Evolutionary conservation across 768 basidiomycete genomes (phyloP).

Genomic region (Boletellus ananas): DNA sequence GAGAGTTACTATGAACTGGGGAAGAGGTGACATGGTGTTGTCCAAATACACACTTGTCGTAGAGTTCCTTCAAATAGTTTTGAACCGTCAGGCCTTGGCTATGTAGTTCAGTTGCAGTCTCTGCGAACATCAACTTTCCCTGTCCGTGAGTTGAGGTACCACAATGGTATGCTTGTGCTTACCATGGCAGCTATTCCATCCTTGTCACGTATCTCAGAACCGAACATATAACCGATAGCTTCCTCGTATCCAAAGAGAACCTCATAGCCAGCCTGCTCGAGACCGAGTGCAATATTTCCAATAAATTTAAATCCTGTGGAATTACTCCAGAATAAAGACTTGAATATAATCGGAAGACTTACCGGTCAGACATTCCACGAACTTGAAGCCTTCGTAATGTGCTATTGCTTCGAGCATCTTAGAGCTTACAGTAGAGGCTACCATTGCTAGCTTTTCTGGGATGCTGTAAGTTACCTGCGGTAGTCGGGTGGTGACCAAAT

Average conservation of each 20-base stretch:
- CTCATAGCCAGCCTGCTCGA: conserved; percentile 63
- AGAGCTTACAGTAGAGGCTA: conserved; percentile 87
- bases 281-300: conserved; percentile 71
- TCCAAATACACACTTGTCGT: conserved; percentile 44
- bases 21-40: neutral
- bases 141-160: neutral
- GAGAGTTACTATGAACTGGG: conserved; percentile 1
- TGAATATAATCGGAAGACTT: neutral
- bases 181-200: conserved; percentile 85
- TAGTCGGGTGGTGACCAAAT: conserved; percentile 32
- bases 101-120: conserved; percentile 55
- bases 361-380: conserved; percentile 85
- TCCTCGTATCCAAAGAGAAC: conserved; percentile 88
- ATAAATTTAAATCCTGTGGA: conserved; percentile 84
- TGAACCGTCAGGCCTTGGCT: conserved; percentile 50
- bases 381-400: conserved; percentile 70
- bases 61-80: conserved; percentile 58
- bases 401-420: conserved; percentile 87
- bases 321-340: neutral
- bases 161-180: neutral
- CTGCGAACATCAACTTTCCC: conserved; percentile 60
- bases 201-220: conserved; percentile 75
- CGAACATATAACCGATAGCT: conserved; percentile 91
- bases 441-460: conserved; percentile 69
- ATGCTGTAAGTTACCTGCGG: conserved; percentile 35